A percentile compares a stretch with the other conserved stretches of the same genome.
phyloP scores from a whole-genome alignment of 1,284 basidiomycete genomes.

The Heterobasidion annosum region DNA sequence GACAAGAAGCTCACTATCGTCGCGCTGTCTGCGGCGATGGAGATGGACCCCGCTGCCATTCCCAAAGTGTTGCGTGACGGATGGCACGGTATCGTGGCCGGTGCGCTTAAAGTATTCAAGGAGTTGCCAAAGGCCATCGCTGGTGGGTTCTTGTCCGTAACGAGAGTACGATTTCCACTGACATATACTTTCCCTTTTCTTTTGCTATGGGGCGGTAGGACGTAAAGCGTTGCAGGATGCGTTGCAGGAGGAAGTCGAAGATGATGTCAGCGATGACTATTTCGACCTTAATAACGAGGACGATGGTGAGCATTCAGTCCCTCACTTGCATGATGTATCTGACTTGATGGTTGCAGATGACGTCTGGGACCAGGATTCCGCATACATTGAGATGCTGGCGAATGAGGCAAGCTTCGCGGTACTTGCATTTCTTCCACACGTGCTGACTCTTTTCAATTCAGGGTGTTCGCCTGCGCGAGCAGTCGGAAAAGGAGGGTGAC shows the following conservation, averaged over 20 bases:
- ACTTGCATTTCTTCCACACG: not conserved
- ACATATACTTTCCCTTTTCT: not conserved
- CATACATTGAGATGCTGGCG: conserved; percentile 74
- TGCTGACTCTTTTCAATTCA: conserved; percentile 17
- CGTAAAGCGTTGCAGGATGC: conserved; percentile 59
- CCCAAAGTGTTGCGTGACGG: conserved; percentile 55
- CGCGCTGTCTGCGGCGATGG: conserved; percentile 67
- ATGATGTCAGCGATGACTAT: conserved; percentile 55
- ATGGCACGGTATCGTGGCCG: conserved; percentile 68
- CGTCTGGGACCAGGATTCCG: conserved; percentile 80
- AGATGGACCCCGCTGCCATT: conserved; percentile 49
- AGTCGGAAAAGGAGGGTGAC: conserved; percentile 34
- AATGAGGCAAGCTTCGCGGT: conserved; percentile 48
- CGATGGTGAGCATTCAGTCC: conserved; percentile 39
- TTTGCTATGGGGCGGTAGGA: conserved; percentile 24
- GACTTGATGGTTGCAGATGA: conserved; percentile 37
- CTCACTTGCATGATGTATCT: conserved; percentile 3
- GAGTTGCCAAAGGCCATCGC: conserved; percentile 66
- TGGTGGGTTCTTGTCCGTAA: conserved; percentile 28
- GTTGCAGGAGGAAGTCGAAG: conserved; percentile 46
- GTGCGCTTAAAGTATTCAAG: conserved; percentile 65
- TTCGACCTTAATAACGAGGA: conserved; percentile 60
- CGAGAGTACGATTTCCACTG: not conserved
- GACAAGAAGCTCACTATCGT: conserved; percentile 83
- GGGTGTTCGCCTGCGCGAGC: conserved; percentile 63